Evolutionary conservation across 2,329 filamentous ascomycete genomes (phyloP).

Genomic region (Cercospora zeae-maydis): DNA sequence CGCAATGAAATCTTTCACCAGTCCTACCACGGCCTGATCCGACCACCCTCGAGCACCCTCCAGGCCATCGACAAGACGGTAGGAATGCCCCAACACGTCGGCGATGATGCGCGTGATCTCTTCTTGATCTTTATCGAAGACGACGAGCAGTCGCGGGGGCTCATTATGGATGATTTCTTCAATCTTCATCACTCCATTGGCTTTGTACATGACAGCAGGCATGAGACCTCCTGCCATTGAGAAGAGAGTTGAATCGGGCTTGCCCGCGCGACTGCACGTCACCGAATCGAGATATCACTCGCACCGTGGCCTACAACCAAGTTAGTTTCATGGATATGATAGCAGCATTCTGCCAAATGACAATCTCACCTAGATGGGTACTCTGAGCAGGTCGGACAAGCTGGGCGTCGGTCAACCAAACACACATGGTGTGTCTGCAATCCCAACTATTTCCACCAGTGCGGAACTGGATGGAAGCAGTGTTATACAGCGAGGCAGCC

Average conservation of each 20-base stretch:
- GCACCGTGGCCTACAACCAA: constrained; percentile 31
- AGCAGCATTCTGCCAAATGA: constrained; percentile 4
- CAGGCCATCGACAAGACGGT: constrained; percentile 57
- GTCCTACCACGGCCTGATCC: constrained; percentile 64
- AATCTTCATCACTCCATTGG: constrained; percentile 32
- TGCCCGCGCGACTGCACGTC: constrained; percentile 26
- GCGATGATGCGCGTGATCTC: constrained; percentile 71
- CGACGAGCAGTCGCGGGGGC: constrained; percentile 48
- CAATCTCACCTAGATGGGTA: constrained; percentile 27
- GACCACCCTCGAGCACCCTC: constrained; percentile 54
- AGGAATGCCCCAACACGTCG: constrained; percentile 73
- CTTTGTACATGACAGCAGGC: constrained; percentile 25
- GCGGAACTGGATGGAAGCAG: constrained; percentile 21
- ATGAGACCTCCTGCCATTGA: constrained; percentile 17
- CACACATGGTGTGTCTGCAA: constrained; percentile 29
- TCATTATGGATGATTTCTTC: constrained; percentile 35
- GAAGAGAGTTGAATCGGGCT: constrained; percentile 7
- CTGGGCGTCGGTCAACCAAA: constrained; percentile 29
- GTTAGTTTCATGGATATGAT: constrained; percentile 11
- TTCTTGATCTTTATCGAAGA: constrained; percentile 69
- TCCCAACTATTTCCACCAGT: constrained; percentile 17
- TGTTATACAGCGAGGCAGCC: constrained; percentile 14
- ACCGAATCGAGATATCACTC: constrained; percentile 35
- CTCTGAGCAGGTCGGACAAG: constrained; percentile 28
- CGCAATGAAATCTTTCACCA: constrained; percentile 57